Base-by-base conservation (phyloP, 257 asterid species). In the Hygrophila difformis region DNA sequence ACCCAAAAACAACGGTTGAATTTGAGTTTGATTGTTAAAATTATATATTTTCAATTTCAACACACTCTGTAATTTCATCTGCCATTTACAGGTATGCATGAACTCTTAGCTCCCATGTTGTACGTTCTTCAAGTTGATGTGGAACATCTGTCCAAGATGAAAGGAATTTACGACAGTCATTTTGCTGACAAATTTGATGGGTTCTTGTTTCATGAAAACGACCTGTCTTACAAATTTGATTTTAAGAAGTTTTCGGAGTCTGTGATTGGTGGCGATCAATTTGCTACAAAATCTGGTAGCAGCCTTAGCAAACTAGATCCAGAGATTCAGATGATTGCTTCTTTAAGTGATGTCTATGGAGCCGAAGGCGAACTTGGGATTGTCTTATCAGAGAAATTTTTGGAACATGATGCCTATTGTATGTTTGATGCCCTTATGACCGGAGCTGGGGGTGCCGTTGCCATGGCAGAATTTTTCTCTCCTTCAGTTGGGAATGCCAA, bases 361-460 rank as follows among this genome's bases (percentile, higher is more conserved):
- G 91, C 95, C 18, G 95, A 84, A 53, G 95, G 93, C 20, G 93
- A 81, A 66, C 84, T 84, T 20, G 95, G 95, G 24, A 62, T 81
- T 23, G 82, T 81, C 29, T 40, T 81, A 39, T 84, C 95, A 0
- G 84, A 77, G 47, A 84, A 78, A 63, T 84, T 84, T 52, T 68
- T 81, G 79, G 95, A 84, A 59, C 95, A 84, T 44, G 95, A 84
- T 31, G 83, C 87, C 0, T 84, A 78, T 71, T 73, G 76, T 37
- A 73, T 84, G 87, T 81, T 84, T 54, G 87, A 84, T 12, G 79
- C 84, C 43, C 49, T 81, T 41, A 71, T 80, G 93, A 75, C 50
- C 53, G 89, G 89, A 12, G 73, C 76, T 43, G 78, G 77, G 42
- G 85, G 88, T 41, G 79, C 75, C n/a, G 69, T 84, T 53, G 63